Evolutionary conservation across 2,329 filamentous ascomycete genomes (phyloP), one percentile per base, ranked within the genome.

Genomic region (Calonectria pseudoturangicola): DNA sequence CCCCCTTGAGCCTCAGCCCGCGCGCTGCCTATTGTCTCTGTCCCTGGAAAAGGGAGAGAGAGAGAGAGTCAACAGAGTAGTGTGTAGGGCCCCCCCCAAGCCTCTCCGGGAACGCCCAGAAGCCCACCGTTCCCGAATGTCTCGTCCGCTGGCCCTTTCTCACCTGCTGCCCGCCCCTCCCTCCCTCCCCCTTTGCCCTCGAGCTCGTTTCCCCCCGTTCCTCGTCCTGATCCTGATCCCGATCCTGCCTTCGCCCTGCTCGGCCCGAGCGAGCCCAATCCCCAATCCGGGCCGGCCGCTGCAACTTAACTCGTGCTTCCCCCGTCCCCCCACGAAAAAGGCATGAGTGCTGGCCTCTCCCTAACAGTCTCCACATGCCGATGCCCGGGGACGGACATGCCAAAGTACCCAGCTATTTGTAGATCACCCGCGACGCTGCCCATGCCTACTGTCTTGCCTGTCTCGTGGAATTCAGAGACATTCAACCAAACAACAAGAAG

Each of bases 301-400:
- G 30, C 56, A 62, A 62, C 56, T 62, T 21, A 62, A 62, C 56
- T 62, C 27, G 13, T 18, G 16, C 21, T 21, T 21, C 15, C 2
- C 36, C 56, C 36, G 36, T 21, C 25, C 58, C 56, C 45, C 66
- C 33, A 54, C 36, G 69, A 58, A 39, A 64, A 28, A 33, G 30
- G 8, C 30, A 36, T 54, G 47, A 50, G 12, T 41, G 21, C 21
- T 45, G 21, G 16, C 12, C 36, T 28, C 21, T 62, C 36, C 36
- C 56, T 47, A 63, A 45, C 41, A 18, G 60, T 28, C 16, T 60
- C 65, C 65, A 68, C 66, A 68, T 68, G 66, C 66, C 66, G 51
- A 48, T 47, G 39, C 8, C 51, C 66, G 43, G 25, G 50, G 50
- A 41, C 45, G 51, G 41, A 21, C 50, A 48, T 47, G 51, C 66